Percentiles rank a stretch among this genome's conserved stretches.
These are phyloP conservation scores for Amaranthus cruentus DNA, from an alignment of 148 eudicot species.

Conservation along the genomic window DNA sequence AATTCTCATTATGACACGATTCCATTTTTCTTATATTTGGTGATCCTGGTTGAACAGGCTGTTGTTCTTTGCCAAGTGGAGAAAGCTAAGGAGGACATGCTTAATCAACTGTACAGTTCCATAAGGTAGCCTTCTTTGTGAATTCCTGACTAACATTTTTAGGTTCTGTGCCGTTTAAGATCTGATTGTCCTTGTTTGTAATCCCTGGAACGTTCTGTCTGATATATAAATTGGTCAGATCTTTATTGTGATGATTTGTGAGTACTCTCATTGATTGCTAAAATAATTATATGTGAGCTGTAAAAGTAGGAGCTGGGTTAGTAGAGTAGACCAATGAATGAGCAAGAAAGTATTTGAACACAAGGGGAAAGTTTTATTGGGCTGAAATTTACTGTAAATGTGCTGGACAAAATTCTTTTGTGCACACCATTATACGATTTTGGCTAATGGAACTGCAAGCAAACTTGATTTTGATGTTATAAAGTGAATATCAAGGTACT, in stretches of 20 bases:
- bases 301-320: too few species aligned
- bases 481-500: too few species aligned
- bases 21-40: not conserved
- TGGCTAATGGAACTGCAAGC: too few species aligned
- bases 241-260: too few species aligned
- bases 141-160: not conserved
- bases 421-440: too few species aligned
- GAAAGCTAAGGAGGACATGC: conserved; percentile 99
- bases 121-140: conserved; percentile 49
- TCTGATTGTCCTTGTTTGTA: not conserved
- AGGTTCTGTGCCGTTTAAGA: not conserved
- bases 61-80: conserved; percentile 99
- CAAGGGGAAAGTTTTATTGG: too few species aligned
- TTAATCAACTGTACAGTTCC: conserved; percentile 87
- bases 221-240: not conserved
- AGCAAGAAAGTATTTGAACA: too few species aligned
- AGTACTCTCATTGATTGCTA: not conserved
- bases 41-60: conserved; percentile 49
- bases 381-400: too few species aligned
- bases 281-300: not conserved
- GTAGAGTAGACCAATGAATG: too few species aligned
- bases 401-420: too few species aligned
- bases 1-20: not conserved
- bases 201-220: not conserved
- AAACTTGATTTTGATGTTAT: too few species aligned